Percentiles rank a stretch among this genome's conserved stretches.
These are phyloP conservation scores for Pyrrhoderma lamaoense DNA, from an alignment of 1,284 basidiomycete species.

Conservation along the genomic window DNA sequence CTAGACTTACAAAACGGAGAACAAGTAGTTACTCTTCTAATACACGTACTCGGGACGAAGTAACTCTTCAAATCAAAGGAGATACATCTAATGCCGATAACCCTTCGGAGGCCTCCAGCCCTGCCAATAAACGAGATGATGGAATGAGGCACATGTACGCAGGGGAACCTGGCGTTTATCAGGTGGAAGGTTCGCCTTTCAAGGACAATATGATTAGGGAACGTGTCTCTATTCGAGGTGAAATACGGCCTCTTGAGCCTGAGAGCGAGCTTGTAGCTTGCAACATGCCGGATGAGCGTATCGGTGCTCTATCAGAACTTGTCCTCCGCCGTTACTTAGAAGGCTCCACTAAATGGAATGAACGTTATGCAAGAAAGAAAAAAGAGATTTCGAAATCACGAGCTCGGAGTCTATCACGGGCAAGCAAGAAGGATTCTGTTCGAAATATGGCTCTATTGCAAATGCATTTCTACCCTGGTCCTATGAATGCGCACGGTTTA, in stretches of 20 bases:
- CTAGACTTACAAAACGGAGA: constrained; percentile 18
- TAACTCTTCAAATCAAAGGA: too few relatives aligned
- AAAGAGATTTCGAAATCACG: constrained; percentile 57
- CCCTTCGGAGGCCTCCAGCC: too few relatives aligned
- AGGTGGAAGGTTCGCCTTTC: constrained; percentile 18
- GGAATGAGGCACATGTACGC: too few relatives aligned
- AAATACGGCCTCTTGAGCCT: constrained; percentile 53
- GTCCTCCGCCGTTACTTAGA: constrained; percentile 58
- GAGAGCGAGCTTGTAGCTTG: constrained; percentile 43
- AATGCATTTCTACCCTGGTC: constrained; percentile 26
- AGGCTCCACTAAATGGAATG: constrained; percentile 48
- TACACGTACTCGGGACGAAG: constrained; percentile 28
- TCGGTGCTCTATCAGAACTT: constrained; percentile 66
- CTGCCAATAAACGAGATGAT: too few relatives aligned
- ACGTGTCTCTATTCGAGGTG: constrained; percentile 51
- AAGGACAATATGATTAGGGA: constrained; percentile 64
- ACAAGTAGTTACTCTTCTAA: constrained; percentile 41
- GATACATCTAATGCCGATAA: too few relatives aligned
- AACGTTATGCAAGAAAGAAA: constrained; percentile 51
- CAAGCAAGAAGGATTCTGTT: constrained; percentile 45
- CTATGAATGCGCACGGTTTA: constrained; percentile 21
- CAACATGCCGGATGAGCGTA: constrained; percentile 44
- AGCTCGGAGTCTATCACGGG: constrained; percentile 47
- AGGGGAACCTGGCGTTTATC: constrained; percentile 59
- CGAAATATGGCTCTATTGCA: constrained; percentile 43